Evolutionary conservation across 2,329 filamentous ascomycete species (phyloP).

Genomic region (Chalaropsis thielavioides): DNA sequence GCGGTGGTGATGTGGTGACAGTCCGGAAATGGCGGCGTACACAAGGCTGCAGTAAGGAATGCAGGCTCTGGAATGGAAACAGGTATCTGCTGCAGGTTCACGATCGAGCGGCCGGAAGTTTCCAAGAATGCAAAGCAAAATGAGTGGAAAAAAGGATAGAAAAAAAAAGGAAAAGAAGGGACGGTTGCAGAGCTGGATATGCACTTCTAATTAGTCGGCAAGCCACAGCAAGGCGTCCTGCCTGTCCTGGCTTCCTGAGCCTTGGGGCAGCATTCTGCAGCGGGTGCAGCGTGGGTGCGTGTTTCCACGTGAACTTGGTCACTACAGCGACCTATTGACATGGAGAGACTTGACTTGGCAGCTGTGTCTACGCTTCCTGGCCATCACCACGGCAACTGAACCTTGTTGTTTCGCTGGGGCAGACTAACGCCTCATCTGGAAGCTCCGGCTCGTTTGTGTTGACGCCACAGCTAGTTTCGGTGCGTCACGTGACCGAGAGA

Average conservation of each 20-base stretch:
- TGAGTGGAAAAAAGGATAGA: not conserved
- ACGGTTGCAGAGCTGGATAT: not conserved
- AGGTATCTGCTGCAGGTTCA: not conserved
- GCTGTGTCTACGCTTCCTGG: constrained; percentile 5
- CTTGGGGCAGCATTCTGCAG: not conserved
- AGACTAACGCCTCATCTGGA: not conserved
- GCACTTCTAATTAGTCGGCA: constrained; percentile 9
- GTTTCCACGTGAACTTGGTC: constrained; percentile 4
- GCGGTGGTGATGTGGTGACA: not conserved
- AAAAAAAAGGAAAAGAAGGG: constrained; percentile 9
- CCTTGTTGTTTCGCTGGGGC: not conserved
- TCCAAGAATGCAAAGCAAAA: not conserved
- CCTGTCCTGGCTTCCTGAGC: not conserved
- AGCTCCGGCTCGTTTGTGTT: not conserved
- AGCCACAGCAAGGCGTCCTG: not conserved
- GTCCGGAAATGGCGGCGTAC: not conserved
- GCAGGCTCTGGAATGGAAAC: not conserved
- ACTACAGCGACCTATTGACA: constrained; percentile 13
- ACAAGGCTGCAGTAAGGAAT: not conserved
- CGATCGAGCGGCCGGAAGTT: not conserved
- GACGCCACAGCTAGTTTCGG: not conserved
- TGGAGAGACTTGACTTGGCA: constrained; percentile 11
- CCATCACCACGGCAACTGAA: constrained; percentile 12
- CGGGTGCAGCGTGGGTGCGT: constrained; percentile 9
- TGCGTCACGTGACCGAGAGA: not conserved